Evolutionary conservation across 2,329 filamentous ascomycete genomes (phyloP), one percentile per base, ranked within the genome.

Genomic region (Cadophora malorum): DNA sequence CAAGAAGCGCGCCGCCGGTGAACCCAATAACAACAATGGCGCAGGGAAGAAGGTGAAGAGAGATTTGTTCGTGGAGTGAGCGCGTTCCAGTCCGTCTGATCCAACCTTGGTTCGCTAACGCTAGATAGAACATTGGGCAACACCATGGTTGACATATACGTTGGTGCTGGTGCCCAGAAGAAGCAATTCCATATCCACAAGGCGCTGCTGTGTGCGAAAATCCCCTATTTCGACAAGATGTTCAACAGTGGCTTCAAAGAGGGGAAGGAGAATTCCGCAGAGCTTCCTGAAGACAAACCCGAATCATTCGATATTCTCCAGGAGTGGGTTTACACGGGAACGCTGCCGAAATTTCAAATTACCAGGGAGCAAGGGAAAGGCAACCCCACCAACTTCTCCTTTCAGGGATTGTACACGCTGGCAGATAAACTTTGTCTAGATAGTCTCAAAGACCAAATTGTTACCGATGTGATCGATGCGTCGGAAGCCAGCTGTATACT

Each of bases 211-310:
- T 67, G 67, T 21, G 21, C 38, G 1, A 67, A 66, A n/a, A 53
- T 71, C 5, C 55, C 45, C 0, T 67, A 65, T 38, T 67, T 71
- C 60, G 31, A 65, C 1, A 69, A 50, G 10, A 70, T 70, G 66
- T 70, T 71, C 52, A 59, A 62, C 16, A 47, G 55, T 0, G 58
- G 61, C 3, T 67, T 67, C 31, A 41, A 52, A 9, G 68, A 70
- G 58, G 33, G 64, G 19, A 47, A 8, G 2, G 49, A 41, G 7
- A 66, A 59, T 16, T 35, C 7, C 1, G 65, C 65, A 10, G 33
- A n/a, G 0, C 56, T 71, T n/a, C 65, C 69, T 25, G 65, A 69
- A 49, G 69, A 71, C 35, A 28, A 63, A 7, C 45, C 50, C 5
- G 19, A 64, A 4, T 8, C 63, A 1, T 69, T 71, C n/a, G 65